Conservation (phyloP, 2,329 filamentous ascomycete genomes). For the Cladosporium velox region DNA sequence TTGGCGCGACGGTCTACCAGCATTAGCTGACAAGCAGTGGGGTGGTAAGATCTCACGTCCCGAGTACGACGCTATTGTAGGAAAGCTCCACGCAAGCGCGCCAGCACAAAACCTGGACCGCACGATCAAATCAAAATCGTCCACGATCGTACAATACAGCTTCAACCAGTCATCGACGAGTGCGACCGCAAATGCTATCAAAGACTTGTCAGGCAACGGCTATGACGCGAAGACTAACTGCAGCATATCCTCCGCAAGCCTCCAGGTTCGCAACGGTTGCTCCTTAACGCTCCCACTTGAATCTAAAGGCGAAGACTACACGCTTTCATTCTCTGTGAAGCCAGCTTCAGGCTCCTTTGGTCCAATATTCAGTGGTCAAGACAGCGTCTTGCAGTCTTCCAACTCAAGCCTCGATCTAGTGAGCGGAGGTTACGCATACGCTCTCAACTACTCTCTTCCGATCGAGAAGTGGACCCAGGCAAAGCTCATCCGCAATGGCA, state of each 20-base stretch:
- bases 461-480: slow-evolving; percentile 41
- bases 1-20: slow-evolving; percentile 53
- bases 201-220: slow-evolving; percentile 44
- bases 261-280: slow-evolving; percentile 40
- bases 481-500: slow-evolving; percentile 40
- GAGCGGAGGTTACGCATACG: slow-evolving; percentile 42
- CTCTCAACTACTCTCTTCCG: slow-evolving; percentile 46
- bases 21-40: slow-evolving; percentile 57
- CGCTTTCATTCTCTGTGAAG: slow-evolving; percentile 51
- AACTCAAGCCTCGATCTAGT: slow-evolving; percentile 41
- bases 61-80: slow-evolving; percentile 45
- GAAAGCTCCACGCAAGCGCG: slow-evolving; percentile 42
- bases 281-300: slow-evolving; percentile 49
- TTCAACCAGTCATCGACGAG: slow-evolving; percentile 26
- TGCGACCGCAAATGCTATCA: slow-evolving; percentile 23
- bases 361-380: slow-evolving; percentile 45
- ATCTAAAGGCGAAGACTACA: slow-evolving; percentile 61
- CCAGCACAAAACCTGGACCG: slow-evolving; percentile 56
- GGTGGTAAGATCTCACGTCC: slow-evolving; percentile 48
- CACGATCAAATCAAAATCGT: slow-evolving; percentile 40
- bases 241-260: slow-evolving; percentile 19
- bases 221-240: slow-evolving; percentile 48
- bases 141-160: slow-evolving; percentile 42
- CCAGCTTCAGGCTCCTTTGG: slow-evolving; percentile 46
- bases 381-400: slow-evolving; percentile 31